Base-by-base conservation (phyloP, 2,329 filamentous ascomycete genomes). In the Elsinoe batatas region DNA sequence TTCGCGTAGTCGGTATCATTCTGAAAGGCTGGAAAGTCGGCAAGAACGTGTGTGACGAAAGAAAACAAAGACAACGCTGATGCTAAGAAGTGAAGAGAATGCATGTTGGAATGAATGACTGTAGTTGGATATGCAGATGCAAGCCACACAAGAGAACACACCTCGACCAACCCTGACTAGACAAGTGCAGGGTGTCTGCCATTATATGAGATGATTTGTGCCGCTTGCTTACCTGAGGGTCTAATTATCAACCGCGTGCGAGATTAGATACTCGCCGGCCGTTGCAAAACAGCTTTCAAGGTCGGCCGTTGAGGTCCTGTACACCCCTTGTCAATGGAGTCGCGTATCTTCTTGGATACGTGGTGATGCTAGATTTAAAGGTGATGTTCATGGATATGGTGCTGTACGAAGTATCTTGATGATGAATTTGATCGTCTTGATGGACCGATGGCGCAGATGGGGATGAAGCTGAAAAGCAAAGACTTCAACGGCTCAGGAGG, bases 1-100 rank as follows among this genome's bases (percentile, higher is more conserved):
- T 30, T 11, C 22, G 15, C 26, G 42, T 57, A 57, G 3, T 37
- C 47, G 5, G 35, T 26, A 33, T 22, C 35, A 20, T 57, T 46
- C 11, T 37, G 35, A 10, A 57, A 47, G 17, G 56, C 36, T 36
- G 37, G 17, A 26, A 53, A 22, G 26, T 57, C 56, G 11, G 54
- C 54, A 10, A 44, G 6, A 5, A 44, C 40, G 10, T 17, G 10
- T 44, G 40, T n/a, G 7, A 30, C 10, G 20, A 44, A 26, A 7
- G 40, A 12, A 44, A 44, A 26, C n/a, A 11, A 44, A 22, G 40
- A 15, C 20, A 44, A 44, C 20, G 40, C 40, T 44, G 40, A 30
- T 44, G 40, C 40, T 44, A 44, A 22, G 7, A 44, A 6, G n/a
- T 26, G 40, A 26, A 44, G 10, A 17, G 40, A 44, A 44, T 30